Evolutionary conservation across 768 basidiomycete genomes (phyloP), one percentile per base, ranked within the genome.

Genomic region (Mycena chlorophos): DNA sequence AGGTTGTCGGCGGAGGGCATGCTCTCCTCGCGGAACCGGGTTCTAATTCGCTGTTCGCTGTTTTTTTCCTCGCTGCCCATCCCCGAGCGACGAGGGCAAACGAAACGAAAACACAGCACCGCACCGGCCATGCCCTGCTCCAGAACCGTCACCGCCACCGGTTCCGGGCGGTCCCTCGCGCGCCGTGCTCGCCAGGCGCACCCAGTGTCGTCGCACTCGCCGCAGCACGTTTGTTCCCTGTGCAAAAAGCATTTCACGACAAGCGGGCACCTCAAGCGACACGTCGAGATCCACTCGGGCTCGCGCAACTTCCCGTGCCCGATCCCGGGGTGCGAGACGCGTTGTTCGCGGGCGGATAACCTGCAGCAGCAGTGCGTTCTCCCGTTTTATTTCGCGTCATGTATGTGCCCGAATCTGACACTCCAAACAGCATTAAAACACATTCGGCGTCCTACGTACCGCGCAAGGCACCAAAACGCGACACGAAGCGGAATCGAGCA

Each of bases 231-330:
- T 5, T 46, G 45, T 20, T 12, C 45, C 27, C n/a, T 46, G 45
- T 46, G 45, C 25, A 23, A 46, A 13, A 46, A 46, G 45, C 20
- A 46, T 23, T 46, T 46, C 20, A 6, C 45, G 45, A 46, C 45
- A 5, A 28, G 45, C 45, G 45, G 45, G 6, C 45, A 46, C 20
- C 45, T 46, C 45, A 46, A 46, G 45, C 45, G 45, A n/a, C 45
- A 46, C 25, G 45, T 46, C 26, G 6, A 46, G 23, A 46, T 46
- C 45, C 45, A 46, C 27, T 25, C 45, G 23, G 45, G 45, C 45
- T 5, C 8, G 25, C 20, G 45, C 20, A 46, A 46, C 45, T 46
- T 46, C 20, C 45, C 45, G 26, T 46, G 45, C 22, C 22, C 45
- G 6, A 26, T 46, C 12, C 8, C 25, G 13, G 45, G 45, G 23